Conservation (phyloP, 2,329 filamentous ascomycete genomes). For the Fusarium floridanum region DNA sequence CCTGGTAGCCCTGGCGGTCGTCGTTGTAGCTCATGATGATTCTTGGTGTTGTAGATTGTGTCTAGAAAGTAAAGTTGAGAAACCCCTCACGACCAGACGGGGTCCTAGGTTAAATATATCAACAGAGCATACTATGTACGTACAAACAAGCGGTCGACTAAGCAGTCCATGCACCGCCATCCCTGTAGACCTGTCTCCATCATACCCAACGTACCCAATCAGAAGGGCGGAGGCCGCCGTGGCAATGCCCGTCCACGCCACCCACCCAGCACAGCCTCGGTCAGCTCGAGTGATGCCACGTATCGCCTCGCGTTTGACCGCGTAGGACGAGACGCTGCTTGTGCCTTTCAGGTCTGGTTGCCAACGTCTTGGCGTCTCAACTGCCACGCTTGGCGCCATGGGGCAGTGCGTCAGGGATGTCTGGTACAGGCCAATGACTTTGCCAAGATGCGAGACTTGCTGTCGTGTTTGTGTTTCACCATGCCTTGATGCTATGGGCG, state of each 20-base stretch:
- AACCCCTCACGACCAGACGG: neutral
- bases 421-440: neutral
- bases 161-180: neutral
- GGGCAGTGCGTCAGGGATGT: neutral
- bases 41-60: neutral
- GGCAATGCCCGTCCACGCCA: constrained; percentile 1
- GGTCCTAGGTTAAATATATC: constrained; percentile 1
- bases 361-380: constrained; percentile 2
- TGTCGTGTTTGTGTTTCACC: neutral
- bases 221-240: neutral
- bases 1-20: neutral
- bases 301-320: constrained; percentile 1
- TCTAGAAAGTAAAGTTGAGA: neutral
- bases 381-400: neutral
- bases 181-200: neutral
- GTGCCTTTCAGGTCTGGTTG: neutral
- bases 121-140: neutral
- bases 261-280: neutral
- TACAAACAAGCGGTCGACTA: neutral
- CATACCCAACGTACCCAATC: neutral
- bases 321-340: neutral
- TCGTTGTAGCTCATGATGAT: constrained; percentile 4
- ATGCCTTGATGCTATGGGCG: neutral
- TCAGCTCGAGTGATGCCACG: constrained; percentile 4
- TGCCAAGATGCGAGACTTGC: constrained; percentile 3